Conservation (phyloP, 805 yeast genomes). For the Metschnikowia arizonensis region DNA sequence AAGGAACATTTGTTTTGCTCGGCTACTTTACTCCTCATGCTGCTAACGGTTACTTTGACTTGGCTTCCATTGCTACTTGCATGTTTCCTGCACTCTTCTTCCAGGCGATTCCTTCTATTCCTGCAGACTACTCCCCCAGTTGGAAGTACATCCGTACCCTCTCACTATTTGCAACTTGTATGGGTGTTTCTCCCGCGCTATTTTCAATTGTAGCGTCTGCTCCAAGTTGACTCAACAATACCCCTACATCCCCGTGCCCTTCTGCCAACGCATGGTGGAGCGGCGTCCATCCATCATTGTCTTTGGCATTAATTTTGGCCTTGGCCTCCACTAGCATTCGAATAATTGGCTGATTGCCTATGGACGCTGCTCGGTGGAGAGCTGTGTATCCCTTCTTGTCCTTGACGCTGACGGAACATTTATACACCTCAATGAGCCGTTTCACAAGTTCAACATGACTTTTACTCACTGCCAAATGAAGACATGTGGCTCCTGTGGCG, state of each 20-base stretch:
- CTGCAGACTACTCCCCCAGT: background rate
- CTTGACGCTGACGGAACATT: constrained; percentile 60
- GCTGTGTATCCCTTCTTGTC: constrained; percentile 67
- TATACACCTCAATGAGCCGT: constrained; percentile 50
- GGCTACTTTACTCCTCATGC: background rate
- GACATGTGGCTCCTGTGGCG: constrained; percentile 63
- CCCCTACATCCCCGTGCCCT: constrained; percentile 77
- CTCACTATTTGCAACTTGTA: constrained; percentile 34
- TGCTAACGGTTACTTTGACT: background rate
- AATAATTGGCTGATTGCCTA: constrained; percentile 60
- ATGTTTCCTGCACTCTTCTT: background rate
- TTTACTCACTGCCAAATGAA: constrained; percentile 76
- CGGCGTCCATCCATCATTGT: constrained; percentile 76
- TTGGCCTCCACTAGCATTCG: constrained; percentile 48
- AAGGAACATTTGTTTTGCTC: background rate
- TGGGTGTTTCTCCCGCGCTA: constrained; percentile 46
- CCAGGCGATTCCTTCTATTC: background rate
- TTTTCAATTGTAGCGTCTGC: constrained; percentile 55
- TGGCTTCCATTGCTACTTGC: background rate
- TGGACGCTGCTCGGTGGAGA: constrained; percentile 78
- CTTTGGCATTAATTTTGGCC: constrained; percentile 66
- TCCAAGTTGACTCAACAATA: constrained; percentile 55
- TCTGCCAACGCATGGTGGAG: constrained; percentile 88
- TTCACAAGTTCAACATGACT: constrained; percentile 52
- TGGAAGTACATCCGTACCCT: constrained; percentile 22